phyloP scores from a whole-genome alignment of 441 rosid genomes.

The Bocquillonia castaneifolia region DNA sequence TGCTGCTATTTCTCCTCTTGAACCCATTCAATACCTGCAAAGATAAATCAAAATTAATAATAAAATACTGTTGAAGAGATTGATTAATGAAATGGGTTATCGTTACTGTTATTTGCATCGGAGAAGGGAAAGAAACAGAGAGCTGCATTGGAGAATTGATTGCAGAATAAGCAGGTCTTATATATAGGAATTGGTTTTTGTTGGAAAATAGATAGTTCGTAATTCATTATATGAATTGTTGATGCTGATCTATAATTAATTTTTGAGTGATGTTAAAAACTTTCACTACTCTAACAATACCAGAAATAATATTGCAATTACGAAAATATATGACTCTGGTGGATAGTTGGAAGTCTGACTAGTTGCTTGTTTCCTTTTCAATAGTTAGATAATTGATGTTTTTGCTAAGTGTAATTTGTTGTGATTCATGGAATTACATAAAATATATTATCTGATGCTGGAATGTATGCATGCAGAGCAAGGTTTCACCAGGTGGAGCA shows the following conservation, averaged over 20 bases:
- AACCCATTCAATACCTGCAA: too few species aligned
- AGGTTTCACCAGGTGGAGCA: constrained; percentile 50
- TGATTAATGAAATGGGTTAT: too few species aligned
- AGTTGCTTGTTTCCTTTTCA: background rate
- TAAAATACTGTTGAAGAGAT: too few species aligned
- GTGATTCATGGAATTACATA: background rate
- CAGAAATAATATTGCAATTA: background rate
- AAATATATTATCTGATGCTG: constrained; percentile 2
- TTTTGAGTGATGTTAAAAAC: background rate
- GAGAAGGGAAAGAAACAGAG: too few species aligned
- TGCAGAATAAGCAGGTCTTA: background rate
- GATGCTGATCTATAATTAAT: background rate
- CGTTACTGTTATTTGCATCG: too few species aligned
- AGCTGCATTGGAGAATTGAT: too few species aligned
- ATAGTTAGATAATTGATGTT: background rate
- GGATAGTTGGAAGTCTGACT: background rate
- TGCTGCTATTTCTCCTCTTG: too few species aligned
- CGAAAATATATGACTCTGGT: background rate
- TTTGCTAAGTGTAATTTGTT: background rate
- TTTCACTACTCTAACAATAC: background rate
- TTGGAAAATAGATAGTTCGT: background rate
- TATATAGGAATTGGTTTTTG: background rate
- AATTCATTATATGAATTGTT: background rate
- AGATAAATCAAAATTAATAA: too few species aligned
- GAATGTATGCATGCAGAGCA: constrained; percentile 37